Base-by-base conservation (phyloP, 2,329 filamentous ascomycete genomes). In the Grosmannia huntii region DNA sequence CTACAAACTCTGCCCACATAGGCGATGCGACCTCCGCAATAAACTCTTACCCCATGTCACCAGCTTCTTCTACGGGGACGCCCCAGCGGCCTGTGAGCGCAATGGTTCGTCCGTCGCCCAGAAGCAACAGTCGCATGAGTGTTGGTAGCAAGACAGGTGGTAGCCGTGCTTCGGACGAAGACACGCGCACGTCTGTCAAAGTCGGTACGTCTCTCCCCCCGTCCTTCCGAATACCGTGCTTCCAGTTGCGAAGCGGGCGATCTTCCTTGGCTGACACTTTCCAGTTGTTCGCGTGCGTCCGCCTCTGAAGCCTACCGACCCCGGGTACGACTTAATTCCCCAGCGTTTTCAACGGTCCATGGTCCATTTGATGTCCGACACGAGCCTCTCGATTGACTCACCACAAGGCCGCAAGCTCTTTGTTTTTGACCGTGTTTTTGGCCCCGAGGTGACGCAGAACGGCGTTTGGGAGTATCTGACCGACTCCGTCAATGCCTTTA, bases 341-440 rank as follows among this genome's bases (percentile, higher is more conserved):
- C 91, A 96, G 71, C 85, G 94, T 67, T 99, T 99, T 68, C 92
- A 96, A 71, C 84, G 87, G 63, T 86, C 91, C 46, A 96, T 92
- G 77, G 90, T 95, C 62, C 90, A 96, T 64, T 89, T 92, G 60
- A 90, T 86, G 12, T 89, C 90, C 19, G 80, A 87, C 51, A 96
- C 90, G 7, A 95, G 82, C 68, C 76, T 99, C 54, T 80, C 89
- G 27, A 90, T 99, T 64, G 94, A 97, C 68, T 88, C 91, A 2
- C 87, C 90, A 0, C 90, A 96, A 68, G 94, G 92, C 55, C 87
- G 87, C 68, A 97, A 97, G 69, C 79, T 96, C 4, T 99, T 99
- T 68, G 86, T 97, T 23, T 99, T 99, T 69, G 94, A 99, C 72
- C 86, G 90, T 61, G 91, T 99, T 5, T 99, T 99, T 68, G 81